Base-by-base conservation (phyloP, 2,329 filamentous ascomycete species). In the Pseudogymnoascus sp. region DNA sequence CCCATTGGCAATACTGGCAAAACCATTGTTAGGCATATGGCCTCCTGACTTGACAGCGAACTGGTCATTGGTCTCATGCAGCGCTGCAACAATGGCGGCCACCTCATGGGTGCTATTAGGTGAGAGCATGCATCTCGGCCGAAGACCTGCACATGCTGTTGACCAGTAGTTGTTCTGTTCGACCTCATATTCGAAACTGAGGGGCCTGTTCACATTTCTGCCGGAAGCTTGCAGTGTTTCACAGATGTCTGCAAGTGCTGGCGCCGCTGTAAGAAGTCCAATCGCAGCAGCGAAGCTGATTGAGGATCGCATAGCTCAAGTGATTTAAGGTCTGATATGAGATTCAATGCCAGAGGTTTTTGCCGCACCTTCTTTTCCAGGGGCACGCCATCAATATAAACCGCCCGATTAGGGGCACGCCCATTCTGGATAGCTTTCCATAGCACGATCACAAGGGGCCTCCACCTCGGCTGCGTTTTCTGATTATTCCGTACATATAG, bases 71-170 rank as follows among this genome's bases (percentile, higher is more conserved):
- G 77, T 77, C 35, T 77, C 71, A 6, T 75, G 76, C 11, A 86
- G 75, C 31, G 80, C 74, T 26, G 75, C 76, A 56, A 86, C 76
- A n/a, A 83, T 77, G 8, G 76, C 75, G 0, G 81, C 76, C 38
- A 86, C 81, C 68, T 86, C 81, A 14, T 78, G 72, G 0, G 78
- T 74, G 35, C 76, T 81, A 11, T 74, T 74, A 2, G 82, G 81
- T 44, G 76, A 75, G 56, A 81, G 73, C 61, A 80, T 79, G 65
- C 80, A 82, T 61, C 73, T 74, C 5, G 80, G 80, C 64, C 74
- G 72, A n/a, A 80, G 73, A 44, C 74, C 74, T 14, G 76, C 71
- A 63, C 77, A 78, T 19, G 72, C 70, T 1, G 75, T 75, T 2
- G 79, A 81, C 78, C 79, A 80, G 70, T 81, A 80, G 21, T 79